These are phyloP conservation scores for Diospyros lotus DNA, from an alignment of 148 eudicot genomes.

Conservation along the genomic window DNA sequence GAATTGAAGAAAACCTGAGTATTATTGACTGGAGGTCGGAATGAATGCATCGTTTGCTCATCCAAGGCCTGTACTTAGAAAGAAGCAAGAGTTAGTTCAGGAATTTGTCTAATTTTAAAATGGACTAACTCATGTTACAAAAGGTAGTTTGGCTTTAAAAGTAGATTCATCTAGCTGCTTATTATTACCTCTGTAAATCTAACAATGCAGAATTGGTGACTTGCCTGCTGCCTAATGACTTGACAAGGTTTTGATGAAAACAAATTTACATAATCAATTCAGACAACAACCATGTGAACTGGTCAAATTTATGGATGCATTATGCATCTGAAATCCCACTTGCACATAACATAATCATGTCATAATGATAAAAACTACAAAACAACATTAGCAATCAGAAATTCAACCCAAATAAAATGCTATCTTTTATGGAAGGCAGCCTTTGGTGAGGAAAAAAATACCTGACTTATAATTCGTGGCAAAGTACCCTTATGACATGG, in stretches of 20 bases:
- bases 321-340: neutral
- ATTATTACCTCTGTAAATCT: neutral
- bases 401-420: neutral
- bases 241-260: neutral
- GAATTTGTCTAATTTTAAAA: neutral
- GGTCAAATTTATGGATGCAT: neutral
- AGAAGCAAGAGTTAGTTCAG: constrained; percentile 6
- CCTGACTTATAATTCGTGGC: constrained; percentile 22
- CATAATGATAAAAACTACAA: neutral
- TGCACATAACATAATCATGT: neutral
- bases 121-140: neutral
- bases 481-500: neutral
- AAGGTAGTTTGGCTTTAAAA: neutral
- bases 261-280: neutral
- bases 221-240: neutral
- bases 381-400: neutral
- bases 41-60: constrained; percentile 41
- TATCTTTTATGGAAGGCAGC: neutral
- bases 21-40: constrained; percentile 66
- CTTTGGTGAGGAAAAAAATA: neutral
- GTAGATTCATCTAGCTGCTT: neutral
- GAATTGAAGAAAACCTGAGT: constrained; percentile 55
- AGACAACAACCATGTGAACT: neutral
- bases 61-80: constrained; percentile 32
- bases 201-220: neutral